phyloP scores from a whole-genome alignment of 768 basidiomycete genomes.

The Saitozyma sp. region DNA sequence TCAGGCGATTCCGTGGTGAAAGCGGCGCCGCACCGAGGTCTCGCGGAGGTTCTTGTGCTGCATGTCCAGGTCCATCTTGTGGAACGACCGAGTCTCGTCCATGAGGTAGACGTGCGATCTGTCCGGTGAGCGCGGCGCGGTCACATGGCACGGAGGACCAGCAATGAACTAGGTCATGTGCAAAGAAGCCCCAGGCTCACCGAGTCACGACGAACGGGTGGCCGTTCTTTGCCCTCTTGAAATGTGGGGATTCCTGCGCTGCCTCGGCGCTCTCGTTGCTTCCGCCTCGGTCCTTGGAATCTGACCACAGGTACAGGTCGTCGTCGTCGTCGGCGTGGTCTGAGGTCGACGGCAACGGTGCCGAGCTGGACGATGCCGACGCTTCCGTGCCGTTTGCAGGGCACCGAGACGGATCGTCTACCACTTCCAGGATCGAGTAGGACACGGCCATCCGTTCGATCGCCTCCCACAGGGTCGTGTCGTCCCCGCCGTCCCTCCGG shows the following conservation, averaged over 20 bases:
- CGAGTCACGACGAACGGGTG: slow-evolving; percentile 3
- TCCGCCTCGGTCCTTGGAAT: background rate
- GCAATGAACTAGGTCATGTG: too few species aligned
- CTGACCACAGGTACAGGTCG: background rate
- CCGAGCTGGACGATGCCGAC: background rate
- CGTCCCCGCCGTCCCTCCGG: too few species aligned
- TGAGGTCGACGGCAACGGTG: background rate
- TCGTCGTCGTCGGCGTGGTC: background rate
- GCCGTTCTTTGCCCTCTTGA: background rate
- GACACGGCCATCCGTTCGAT: too few species aligned
- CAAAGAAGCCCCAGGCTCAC: slow-evolving; percentile 5
- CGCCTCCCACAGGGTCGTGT: too few species aligned
- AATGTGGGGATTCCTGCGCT: background rate
- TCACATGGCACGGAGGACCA: background rate
- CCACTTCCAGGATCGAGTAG: too few species aligned
- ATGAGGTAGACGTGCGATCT: slow-evolving; percentile 30
- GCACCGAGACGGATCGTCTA: too few species aligned
- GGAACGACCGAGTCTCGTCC: slow-evolving; percentile 24
- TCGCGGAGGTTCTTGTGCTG: slow-evolving; percentile 20
- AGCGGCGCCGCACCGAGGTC: slow-evolving; percentile 14
- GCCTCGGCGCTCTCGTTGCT: background rate
- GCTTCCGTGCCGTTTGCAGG: too few species aligned
- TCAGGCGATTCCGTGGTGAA: background rate
- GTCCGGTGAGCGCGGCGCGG: background rate
- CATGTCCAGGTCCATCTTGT: slow-evolving; percentile 19